Evolutionary conservation across 495 filamentous ascomycete genomes (phyloP).

Genomic region (Tuber aestivum): DNA sequence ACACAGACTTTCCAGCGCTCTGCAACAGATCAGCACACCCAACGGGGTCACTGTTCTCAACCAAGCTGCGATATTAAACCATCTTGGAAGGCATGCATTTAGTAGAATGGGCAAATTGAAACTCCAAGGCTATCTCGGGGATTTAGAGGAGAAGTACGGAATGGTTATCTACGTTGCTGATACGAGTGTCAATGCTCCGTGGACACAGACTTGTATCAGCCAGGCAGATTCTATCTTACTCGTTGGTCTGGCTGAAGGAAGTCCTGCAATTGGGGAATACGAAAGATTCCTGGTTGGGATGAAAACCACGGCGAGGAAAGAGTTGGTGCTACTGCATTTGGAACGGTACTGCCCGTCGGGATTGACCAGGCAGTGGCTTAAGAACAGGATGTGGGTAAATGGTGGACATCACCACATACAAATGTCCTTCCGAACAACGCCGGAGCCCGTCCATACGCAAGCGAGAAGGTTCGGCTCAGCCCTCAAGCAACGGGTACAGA

Average conservation of each 20-base stretch:
- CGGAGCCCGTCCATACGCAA: constrained; percentile 64
- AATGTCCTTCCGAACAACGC: constrained; percentile 78
- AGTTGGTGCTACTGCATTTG: constrained; percentile 84
- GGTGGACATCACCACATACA: constrained; percentile 98
- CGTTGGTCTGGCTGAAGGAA: constrained; percentile 84
- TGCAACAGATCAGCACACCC: constrained; percentile 77
- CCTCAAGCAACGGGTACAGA: constrained; percentile 87
- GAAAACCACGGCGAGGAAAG: constrained; percentile 93
- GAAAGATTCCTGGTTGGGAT: constrained; percentile 92
- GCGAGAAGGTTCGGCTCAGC: constrained; percentile 74
- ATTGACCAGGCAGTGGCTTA: constrained; percentile 78
- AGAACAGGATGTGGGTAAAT: constrained; percentile 94
- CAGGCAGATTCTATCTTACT: constrained; percentile 94
- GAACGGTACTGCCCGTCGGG: constrained; percentile 84
- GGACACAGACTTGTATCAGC: constrained; percentile 95
- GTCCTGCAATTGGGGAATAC: constrained; percentile 86
- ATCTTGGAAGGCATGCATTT: constrained; percentile 91
- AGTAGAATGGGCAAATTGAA: constrained; percentile 96
- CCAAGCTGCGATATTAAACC: constrained; percentile 87
- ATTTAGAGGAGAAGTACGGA: constrained; percentile 94
- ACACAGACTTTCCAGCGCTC: constrained; percentile 76
- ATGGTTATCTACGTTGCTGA: constrained; percentile 96
- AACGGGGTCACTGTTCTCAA: constrained; percentile 90
- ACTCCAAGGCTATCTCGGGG: constrained; percentile 89
- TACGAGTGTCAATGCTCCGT: constrained; percentile 89